These are phyloP conservation scores for Tylopilus plumbeoviolaceoides DNA, from an alignment of 768 basidiomycete species.

Conservation along the genomic window DNA sequence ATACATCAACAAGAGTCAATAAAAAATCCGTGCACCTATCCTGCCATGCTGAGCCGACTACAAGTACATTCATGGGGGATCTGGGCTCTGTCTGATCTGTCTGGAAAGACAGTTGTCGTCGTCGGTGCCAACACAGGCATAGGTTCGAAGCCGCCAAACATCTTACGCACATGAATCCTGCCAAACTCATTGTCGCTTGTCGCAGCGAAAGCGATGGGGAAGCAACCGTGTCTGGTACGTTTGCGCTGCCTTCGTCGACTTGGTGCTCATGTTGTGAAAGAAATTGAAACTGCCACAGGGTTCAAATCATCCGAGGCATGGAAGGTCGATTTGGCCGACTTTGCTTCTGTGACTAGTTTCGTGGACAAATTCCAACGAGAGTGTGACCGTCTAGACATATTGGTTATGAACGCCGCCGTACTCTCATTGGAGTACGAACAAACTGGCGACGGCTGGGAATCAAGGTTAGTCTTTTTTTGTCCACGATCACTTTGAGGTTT, in stretches of 20 bases:
- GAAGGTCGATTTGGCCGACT: slow-evolving; percentile 13
- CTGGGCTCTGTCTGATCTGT: too few relatives aligned
- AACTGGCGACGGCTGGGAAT: slow-evolving; percentile 46
- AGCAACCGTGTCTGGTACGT: slow-evolving; percentile 20
- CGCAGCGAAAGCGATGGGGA: slow-evolving; percentile 24
- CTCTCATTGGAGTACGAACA: slow-evolving; percentile 6
- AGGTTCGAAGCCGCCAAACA: slow-evolving; percentile 18
- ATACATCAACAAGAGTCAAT: too few relatives aligned
- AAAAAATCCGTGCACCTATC: too few relatives aligned
- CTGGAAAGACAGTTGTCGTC: slow-evolving; percentile 31
- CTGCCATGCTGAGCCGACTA: too few relatives aligned
- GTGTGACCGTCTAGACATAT: slow-evolving; percentile 21
- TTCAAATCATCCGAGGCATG: slow-evolving; percentile 14
- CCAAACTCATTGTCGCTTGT: slow-evolving; percentile 27
- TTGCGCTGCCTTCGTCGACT: background rate
- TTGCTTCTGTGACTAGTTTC: too few relatives aligned
- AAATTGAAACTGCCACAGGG: too few relatives aligned
- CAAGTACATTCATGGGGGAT: too few relatives aligned
- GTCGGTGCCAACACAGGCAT: slow-evolving; percentile 10
- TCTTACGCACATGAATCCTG: slow-evolving; percentile 29
- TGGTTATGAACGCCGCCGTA: slow-evolving; percentile 43
- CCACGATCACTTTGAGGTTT: background rate
- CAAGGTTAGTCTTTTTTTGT: slow-evolving; percentile 29
- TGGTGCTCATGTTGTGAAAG: slow-evolving; percentile 9
- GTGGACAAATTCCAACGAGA: slow-evolving; percentile 10